phyloP scores from a whole-genome alignment of 2,329 filamentous ascomycete genomes.

The Blastomyces emzantsi region DNA sequence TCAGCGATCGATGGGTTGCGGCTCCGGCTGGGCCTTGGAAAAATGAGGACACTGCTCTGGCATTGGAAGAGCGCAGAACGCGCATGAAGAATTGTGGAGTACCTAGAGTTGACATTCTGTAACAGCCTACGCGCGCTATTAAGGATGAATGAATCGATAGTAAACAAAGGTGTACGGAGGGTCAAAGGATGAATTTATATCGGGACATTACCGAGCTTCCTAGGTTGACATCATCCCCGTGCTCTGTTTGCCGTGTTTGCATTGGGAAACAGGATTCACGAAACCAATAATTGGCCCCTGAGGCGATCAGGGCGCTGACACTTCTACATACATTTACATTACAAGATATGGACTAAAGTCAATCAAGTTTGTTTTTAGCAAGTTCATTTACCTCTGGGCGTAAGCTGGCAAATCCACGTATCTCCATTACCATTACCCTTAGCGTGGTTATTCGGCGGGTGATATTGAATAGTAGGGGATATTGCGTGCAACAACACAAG shows the following conservation, averaged over 20 bases:
- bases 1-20: constrained; percentile 23
- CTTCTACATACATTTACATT: not conserved
- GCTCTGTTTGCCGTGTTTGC: constrained; percentile 32
- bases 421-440: not conserved
- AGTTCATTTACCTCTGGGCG: not conserved
- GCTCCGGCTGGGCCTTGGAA: constrained; percentile 10
- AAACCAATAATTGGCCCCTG: too few species aligned
- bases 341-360: not conserved
- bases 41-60: constrained; percentile 13
- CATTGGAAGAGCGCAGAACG: constrained; percentile 33
- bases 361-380: not conserved
- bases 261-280: constrained; percentile 6
- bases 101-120: constrained; percentile 33
- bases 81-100: constrained; percentile 38
- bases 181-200: not conserved
- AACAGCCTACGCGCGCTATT: not conserved
- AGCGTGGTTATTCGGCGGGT: not conserved
- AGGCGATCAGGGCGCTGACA: too few species aligned
- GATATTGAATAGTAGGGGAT: not conserved
- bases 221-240: constrained; percentile 32
- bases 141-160: not conserved
- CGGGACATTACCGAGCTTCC: constrained; percentile 25
- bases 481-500: not conserved
- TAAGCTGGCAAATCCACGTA: not conserved
- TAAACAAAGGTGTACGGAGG: not conserved